These are phyloP conservation scores for Penicillium janthinellum DNA, from an alignment of 2,329 filamentous ascomycete genomes.

Conservation along the genomic window DNA sequence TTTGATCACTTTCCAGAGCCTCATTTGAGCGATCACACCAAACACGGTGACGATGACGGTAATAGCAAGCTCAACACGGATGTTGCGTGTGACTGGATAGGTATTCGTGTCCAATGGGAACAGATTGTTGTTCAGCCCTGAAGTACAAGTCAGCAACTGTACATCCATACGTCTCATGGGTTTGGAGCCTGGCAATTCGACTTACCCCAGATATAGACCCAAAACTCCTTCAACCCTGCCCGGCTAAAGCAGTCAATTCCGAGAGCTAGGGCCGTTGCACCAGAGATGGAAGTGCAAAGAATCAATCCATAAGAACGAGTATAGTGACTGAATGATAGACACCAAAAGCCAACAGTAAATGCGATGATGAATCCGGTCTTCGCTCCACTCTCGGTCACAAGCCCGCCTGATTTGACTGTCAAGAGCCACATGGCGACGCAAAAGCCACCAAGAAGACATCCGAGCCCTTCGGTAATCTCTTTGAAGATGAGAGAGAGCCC, in stretches of 20 bases:
- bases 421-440: conserved; percentile 90
- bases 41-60: conserved; percentile 73
- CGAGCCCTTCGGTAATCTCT: conserved; percentile 81
- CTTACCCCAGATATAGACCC: conserved; percentile 84
- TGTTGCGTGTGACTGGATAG: conserved; percentile 84
- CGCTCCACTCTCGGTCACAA: conserved; percentile 63
- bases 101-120: conserved; percentile 77
- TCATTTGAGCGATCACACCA: conserved; percentile 81
- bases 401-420: conserved; percentile 72
- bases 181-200: background rate
- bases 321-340: conserved; percentile 75
- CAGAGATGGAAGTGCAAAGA: conserved; percentile 73
- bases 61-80: conserved; percentile 79
- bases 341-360: conserved; percentile 69
- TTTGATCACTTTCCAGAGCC: conserved; percentile 78
- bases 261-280: conserved; percentile 75
- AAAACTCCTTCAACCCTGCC: conserved; percentile 94
- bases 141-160: conserved; percentile 12
- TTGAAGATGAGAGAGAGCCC: conserved; percentile 74
- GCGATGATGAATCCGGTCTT: conserved; percentile 75
- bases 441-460: conserved; percentile 84
- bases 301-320: conserved; percentile 81
- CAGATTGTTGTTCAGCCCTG: conserved; percentile 71
- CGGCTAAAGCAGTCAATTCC: conserved; percentile 89
- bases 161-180: background rate